Conservation (phyloP, 106 monocot species). For the Cymbidium sinense region DNA sequence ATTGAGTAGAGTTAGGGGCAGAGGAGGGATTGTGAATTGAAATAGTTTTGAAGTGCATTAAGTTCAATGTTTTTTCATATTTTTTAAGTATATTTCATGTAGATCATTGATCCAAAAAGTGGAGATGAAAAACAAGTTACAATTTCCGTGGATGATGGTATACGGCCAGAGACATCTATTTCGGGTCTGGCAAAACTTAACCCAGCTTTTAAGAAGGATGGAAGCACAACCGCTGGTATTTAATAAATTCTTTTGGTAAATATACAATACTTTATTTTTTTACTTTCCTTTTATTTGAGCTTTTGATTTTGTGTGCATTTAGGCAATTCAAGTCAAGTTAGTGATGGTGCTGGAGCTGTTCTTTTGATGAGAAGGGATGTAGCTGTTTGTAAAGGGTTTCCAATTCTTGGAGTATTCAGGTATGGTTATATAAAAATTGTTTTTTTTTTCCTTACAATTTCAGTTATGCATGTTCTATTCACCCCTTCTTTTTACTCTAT, state of each 20-base stretch:
- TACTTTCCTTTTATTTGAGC: not conserved
- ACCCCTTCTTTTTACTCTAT: not conserved
- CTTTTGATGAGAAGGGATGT: conserved; percentile 90
- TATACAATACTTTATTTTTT: not conserved
- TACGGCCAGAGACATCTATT: conserved; percentile 65
- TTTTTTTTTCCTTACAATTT: not conserved
- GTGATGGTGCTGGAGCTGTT: conserved; percentile 98
- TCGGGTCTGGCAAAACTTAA: conserved; percentile 77
- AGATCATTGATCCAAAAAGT: conserved; percentile 93
- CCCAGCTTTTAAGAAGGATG: conserved; percentile 94
- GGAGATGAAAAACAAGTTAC: conserved; percentile 81
- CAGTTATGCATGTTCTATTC: not conserved
- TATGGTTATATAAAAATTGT: conserved; percentile 6
- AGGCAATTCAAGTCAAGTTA: conserved; percentile 98
- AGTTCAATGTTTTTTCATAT: not conserved
- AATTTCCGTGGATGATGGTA: conserved; percentile 91
- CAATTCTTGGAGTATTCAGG: conserved; percentile 95
- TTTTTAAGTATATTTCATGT: not conserved
- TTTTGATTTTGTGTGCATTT: conserved; percentile 2
- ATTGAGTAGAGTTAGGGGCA: not conserved
- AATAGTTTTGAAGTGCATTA: not conserved
- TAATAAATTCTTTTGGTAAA: not conserved
- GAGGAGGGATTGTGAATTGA: not conserved
- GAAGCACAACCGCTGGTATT: conserved; percentile 93
- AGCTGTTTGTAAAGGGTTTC: conserved; percentile 72